Base-by-base conservation (phyloP, 345 rosid genomes). In the Nasturtium officinale region DNA sequence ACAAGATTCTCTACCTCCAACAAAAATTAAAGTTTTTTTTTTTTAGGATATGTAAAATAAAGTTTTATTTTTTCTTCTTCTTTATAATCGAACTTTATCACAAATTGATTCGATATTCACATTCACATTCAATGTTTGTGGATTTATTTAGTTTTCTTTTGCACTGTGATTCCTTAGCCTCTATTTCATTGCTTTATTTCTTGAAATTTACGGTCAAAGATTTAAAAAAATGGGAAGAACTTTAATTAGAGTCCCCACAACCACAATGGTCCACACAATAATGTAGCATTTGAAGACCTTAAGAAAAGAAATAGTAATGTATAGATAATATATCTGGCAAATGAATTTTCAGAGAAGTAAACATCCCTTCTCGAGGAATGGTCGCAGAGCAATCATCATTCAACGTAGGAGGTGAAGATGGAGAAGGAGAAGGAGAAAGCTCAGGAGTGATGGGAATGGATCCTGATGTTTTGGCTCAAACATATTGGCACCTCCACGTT, bases 401-500 rank as follows among this genome's bases (percentile, higher is more conserved):
- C 25, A 71, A 61, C 58, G 4, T 65, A 56, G 35, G 80, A 64
- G 72, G 62, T 33, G 53, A 45, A 17, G 77, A 70, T 37, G 72
- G 77, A 77, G 80, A 77, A 70, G 76, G 73, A 38, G 80, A 77
- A 71, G 80, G 80, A 21, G 80, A 77, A 65, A 77, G 80, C 67
- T 71, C 67, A 12, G 80, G 80, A 58, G 77, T 57, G 26, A 77
- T 58, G 67, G 80, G 80, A 77, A 72, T 63, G 97, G 93, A 94
- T 82, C 97, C 98, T 0, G 93, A 91, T 77, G 83, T 84, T 43
- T 71, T 91, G 77, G 97, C 98, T 80, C 89, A 83, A 72, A 91
- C 97, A 62, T 94, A 91, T 89, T 94, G 98, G 98, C 85, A 85
- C 45, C 77, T 94, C 58, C 98, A 94, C 65, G 86, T 83, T 38